Evolutionary conservation across 2,329 filamentous ascomycete genomes (phyloP), one percentile per base, ranked within the genome.

Genomic region (Pseudovirgaria hyperparasitica): DNA sequence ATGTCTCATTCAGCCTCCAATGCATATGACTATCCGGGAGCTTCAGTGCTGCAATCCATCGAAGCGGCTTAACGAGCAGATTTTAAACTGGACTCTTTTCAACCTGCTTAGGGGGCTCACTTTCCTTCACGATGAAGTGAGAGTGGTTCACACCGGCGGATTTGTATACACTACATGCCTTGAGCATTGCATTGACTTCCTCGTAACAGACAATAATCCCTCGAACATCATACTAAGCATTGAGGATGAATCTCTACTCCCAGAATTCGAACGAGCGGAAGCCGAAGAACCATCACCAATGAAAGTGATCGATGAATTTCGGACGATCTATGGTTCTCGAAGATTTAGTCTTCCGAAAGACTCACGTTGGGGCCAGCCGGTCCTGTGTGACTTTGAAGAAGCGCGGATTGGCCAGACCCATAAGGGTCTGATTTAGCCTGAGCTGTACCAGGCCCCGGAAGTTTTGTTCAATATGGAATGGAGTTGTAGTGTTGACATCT

Each of bases 91-190:
- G 9, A 34, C 46, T 61, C 30, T 42, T 41, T 26, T 45, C 46
- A 32, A 31, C 48, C 5, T 55, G 58, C 23, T 43, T 24, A 48
- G 51, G 19, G 58, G 56, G n/a, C 52, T 63, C 5, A 56, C 62
- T 26, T 43, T 44, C 27, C 37, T 64, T 23, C 60, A 64, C 34
- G 49, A 48, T 4, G 51, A 62, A 32, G 58, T 55, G 42, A 54
- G 54, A 19, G 45, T 65, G 30, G 51, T 62, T 18, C 60, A 65
- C 35, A 62, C 57, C 30, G 57, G 57, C 60, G 46, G 29, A 17
- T 17, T 16, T 27, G 9, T n/a, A n/a, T n/a, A n/a, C n/a, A n/a
- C n/a, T n/a, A n/a, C n/a, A n/a, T n/a, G n/a, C n/a, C n/a, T n/a
- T n/a, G n/a, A n/a, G n/a, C n/a, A n/a, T n/a, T n/a, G n/a, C n/a